phyloP scores from a whole-genome alignment of 2,329 filamentous ascomycete species.

The Ophiostoma sp. region DNA sequence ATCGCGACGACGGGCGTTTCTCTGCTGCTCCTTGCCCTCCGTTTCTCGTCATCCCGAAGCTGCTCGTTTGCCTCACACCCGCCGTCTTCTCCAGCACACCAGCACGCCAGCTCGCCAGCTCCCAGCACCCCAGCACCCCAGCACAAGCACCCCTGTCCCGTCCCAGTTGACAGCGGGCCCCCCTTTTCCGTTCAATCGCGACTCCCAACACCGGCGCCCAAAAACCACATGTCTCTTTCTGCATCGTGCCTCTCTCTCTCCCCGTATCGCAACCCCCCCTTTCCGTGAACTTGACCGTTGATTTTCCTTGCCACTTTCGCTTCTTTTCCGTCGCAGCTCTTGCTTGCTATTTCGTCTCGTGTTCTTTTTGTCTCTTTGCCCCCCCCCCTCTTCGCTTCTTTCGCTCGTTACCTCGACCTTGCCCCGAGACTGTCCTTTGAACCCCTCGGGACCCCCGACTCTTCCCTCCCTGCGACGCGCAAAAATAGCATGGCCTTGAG shows the following conservation, averaged over 20 bases:
- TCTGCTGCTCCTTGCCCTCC: background rate
- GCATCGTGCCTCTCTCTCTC: constrained; percentile 7
- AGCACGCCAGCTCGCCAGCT: background rate
- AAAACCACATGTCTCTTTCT: constrained; percentile 15
- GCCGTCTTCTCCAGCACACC: background rate
- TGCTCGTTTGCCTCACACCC: background rate
- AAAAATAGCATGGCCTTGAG: constrained; percentile 20
- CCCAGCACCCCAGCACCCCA: background rate
- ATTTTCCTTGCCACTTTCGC: background rate
- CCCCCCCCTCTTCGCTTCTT: constrained; percentile 11
- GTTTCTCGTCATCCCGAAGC: background rate
- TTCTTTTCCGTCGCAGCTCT: background rate
- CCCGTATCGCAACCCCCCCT: background rate
- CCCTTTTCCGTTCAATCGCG: constrained; percentile 7
- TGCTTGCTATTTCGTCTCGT: background rate
- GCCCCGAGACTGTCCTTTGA: background rate
- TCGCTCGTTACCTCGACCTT: constrained; percentile 13
- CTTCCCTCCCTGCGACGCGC: constrained; percentile 18
- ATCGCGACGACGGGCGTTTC: background rate
- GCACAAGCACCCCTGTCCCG: background rate
- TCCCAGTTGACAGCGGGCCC: constrained; percentile 6
- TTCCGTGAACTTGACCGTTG: constrained; percentile 7
- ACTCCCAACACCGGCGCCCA: constrained; percentile 15
- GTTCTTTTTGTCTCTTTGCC: background rate
- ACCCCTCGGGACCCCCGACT: constrained; percentile 4